Base-by-base conservation (phyloP, 2,329 filamentous ascomycete genomes). In the Colletotrichum eleusines region DNA sequence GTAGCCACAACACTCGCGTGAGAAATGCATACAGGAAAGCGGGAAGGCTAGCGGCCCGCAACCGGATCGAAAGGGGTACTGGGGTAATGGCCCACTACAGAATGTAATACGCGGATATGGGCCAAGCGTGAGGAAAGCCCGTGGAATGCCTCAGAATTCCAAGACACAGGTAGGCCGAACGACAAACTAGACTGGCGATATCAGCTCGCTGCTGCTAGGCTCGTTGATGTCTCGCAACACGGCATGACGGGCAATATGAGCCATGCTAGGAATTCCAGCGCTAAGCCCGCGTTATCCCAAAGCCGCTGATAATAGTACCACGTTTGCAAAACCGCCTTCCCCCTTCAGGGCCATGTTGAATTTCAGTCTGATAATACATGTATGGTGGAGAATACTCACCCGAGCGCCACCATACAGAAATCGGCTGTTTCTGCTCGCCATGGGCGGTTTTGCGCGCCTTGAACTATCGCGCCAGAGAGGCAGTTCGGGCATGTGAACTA, bases 41-140 rank as follows among this genome's bases (percentile, higher is more conserved):
- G 64, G 64, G 38, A 62, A 31, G 55, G 20, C 65, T 57, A 68
- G 59, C 59, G 65, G 65, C 42, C 65, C 65, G 59, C 59, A 68
- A 58, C n/a, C 59, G 42, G 64, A 44, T 20, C 5, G 18, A 51
- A 44, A 53, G 33, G 35, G 48, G 23, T 33, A 46, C 20, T n/a
- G 40, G 58, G 40, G 55, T 35, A 38, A 31, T 9, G 7, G 16
- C 14, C 26, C 31, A 26, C 26, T 18, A 35, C n/a, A 5, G 14
- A 55, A 40, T 12, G 33, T 7, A 38, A 33, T 33, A 33, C 20
- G 44, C 23, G n/a, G n/a, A n/a, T n/a, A 28, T 51, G 33, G n/a
- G 44, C 46, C 6, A 50, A 28, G 44, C 38, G 42, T 51, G 65
- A n/a, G 38, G 28, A 42, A 11, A 51, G 59, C 31, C 62, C 23